Base-by-base conservation (phyloP, 1,139 yeast species). In the Magnusiomyces paraingens region DNA sequence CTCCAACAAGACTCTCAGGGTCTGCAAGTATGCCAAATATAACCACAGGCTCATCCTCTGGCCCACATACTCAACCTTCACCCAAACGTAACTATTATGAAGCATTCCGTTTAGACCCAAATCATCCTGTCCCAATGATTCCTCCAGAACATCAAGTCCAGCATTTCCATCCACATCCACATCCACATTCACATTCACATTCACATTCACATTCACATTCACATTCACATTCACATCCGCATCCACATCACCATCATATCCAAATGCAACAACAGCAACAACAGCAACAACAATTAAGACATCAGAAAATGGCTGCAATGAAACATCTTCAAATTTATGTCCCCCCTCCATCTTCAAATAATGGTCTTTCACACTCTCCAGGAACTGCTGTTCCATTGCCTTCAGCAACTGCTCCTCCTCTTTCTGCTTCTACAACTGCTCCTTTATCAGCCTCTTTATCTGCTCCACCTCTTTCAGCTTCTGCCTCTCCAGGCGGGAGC, bases 1-100 rank as follows among this genome's bases (percentile, higher is more conserved):
- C 17, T 10, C 43, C 43, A 3, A 17, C 43, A n/a, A 40, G 43
- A 21, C 14, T 40, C 18, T 17, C 43, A 12, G 43, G 20, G 18
- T 40, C 43, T 40, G 17, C 21, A 17, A 17, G 22, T 14, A 10
- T 40, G 43, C 43, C 43, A 2, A 40, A 40, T 40, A 40, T 40
- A n/a, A 12, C 43, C 3, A 12, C 43, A 40, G 15, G 43, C 18
- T 12, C 17, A 40, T 40, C 43, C 11, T n/a, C 43, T 17, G 17
- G n/a, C 17, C 18, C 43, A 10, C 8, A 18, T 40, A 40, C 22
- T 20, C 43, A 40, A 3, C 43, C 43, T n/a, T 40, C 43, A 2
- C 43, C 43, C 18, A 40, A 40, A 40, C 43, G 43, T n/a, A 40
- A 40, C 21, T 40, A 17, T 6, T 40, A 40, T n/a, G 43, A 40